Evolutionary conservation across 306 rosid genomes (phyloP).

Genomic region (Trifolium repens): DNA sequence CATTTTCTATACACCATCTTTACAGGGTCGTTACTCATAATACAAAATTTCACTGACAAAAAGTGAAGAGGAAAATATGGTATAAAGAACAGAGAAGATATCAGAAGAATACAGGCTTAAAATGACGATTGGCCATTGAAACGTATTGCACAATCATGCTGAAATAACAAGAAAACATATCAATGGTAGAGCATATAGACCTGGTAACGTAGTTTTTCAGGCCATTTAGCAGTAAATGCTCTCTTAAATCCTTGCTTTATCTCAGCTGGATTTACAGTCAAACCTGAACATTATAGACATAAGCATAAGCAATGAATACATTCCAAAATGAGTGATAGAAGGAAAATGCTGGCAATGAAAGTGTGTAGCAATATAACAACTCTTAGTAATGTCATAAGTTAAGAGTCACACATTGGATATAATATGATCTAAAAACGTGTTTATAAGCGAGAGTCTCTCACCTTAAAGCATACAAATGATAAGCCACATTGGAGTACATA

Average conservation of each 20-base stretch:
- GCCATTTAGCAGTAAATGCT: constrained; percentile 88
- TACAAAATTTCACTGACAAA: constrained; percentile 5
- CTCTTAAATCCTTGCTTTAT: constrained; percentile 88
- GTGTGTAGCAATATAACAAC: not conserved
- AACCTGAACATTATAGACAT: constrained; percentile 49
- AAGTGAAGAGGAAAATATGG: not conserved
- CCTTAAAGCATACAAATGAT: not conserved
- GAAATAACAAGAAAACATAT: constrained; percentile 21
- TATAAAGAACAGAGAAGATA: not conserved
- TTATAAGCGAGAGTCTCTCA: not conserved
- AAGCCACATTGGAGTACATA: not conserved
- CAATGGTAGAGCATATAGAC: constrained; percentile 44
- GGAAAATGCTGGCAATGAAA: not conserved
- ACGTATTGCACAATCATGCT: constrained; percentile 5
- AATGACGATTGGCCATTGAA: constrained; percentile 29
- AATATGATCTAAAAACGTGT: not conserved
- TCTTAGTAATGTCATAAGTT: not conserved
- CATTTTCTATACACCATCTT: not conserved
- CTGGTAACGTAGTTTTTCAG: constrained; percentile 88
- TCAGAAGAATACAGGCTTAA: not conserved
- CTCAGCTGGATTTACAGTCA: constrained; percentile 65
- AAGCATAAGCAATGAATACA: constrained; percentile 16
- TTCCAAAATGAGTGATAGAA: not conserved
- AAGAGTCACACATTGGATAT: not conserved
- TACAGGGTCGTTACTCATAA: not conserved